Evolutionary conservation across 225 moss, liverwort and hornwort genomes (phyloP).

Genomic region (Bryum argenteum): DNA sequence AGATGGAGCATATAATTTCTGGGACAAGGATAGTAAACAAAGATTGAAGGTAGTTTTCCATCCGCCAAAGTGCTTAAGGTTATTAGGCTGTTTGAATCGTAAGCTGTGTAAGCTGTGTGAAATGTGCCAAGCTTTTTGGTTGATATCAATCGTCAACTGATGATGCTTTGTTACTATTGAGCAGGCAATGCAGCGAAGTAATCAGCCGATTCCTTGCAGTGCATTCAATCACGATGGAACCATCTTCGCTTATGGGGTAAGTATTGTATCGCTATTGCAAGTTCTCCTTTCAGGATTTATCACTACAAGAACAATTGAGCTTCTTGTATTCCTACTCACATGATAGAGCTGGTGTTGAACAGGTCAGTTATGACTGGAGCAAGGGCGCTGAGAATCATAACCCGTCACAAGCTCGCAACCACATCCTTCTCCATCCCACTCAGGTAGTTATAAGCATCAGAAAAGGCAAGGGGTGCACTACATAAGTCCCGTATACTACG

Average conservation of each 20-base stretch:
- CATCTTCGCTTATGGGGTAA: slow-evolving; percentile 84
- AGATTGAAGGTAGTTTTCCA: background rate
- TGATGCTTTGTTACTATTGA: slow-evolving; percentile 25
- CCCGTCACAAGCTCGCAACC: slow-evolving; percentile 75
- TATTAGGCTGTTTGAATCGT: background rate
- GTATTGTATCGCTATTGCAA: slow-evolving; percentile 18
- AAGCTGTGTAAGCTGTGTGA: slow-evolving; percentile 3
- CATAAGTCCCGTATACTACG: too few species aligned
- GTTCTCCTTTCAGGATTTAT: background rate
- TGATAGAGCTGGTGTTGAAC: slow-evolving; percentile 25
- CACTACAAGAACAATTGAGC: background rate
- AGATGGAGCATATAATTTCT: too few species aligned
- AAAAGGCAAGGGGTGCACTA: too few species aligned
- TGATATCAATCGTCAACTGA: background rate
- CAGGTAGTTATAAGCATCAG: slow-evolving; percentile 49
- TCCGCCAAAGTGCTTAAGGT: too few species aligned
- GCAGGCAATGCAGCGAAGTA: slow-evolving; percentile 91
- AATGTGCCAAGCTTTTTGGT: background rate
- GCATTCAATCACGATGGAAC: slow-evolving; percentile 93
- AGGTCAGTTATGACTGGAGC: slow-evolving; percentile 99
- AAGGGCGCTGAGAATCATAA: slow-evolving; percentile 99
- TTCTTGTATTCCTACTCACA: background rate
- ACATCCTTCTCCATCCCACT: slow-evolving; percentile 87
- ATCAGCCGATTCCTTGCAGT: slow-evolving; percentile 92
- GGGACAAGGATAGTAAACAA: too few species aligned